Evolutionary conservation across 2,329 filamentous ascomycete species (phyloP).

Genomic region (Trichoderma semiorbis): DNA sequence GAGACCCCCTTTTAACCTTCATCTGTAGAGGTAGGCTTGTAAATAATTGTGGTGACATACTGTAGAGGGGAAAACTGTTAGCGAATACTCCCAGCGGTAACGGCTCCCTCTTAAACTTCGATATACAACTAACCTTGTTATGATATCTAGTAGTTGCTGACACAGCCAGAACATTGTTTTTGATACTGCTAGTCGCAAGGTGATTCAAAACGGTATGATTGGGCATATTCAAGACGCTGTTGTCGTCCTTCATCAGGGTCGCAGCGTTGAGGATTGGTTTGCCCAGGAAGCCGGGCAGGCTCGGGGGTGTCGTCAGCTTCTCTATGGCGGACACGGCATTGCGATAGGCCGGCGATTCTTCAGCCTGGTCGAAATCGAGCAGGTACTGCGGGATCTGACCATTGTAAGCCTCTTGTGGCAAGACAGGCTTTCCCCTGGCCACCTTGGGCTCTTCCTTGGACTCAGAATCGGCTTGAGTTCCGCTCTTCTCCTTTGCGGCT

Average conservation of each 20-base stretch:
- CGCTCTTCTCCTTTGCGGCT: constrained; percentile 14
- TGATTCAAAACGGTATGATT: constrained; percentile 98
- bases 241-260: constrained; percentile 94
- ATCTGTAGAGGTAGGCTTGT: constrained; percentile 76
- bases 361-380: constrained; percentile 78
- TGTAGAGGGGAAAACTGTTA: constrained; percentile 34
- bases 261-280: constrained; percentile 93
- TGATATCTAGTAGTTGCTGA: constrained; percentile 97
- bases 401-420: constrained; percentile 60
- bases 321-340: constrained; percentile 71
- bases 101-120: neutral
- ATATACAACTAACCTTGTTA: constrained; percentile 65
- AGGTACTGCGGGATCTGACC: constrained; percentile 79
- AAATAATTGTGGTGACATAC: constrained; percentile 98
- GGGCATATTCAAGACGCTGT: constrained; percentile 92
- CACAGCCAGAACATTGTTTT: constrained; percentile 90
- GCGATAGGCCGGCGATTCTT: constrained; percentile 71
- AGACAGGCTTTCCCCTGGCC: constrained; percentile 54
- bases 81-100: neutral
- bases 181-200: constrained; percentile 95
- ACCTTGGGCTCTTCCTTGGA: constrained; percentile 43
- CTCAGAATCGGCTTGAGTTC: constrained; percentile 18
- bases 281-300: constrained; percentile 82
- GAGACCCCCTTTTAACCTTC: constrained; percentile 32
- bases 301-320: constrained; percentile 78